These are phyloP conservation scores for Mycogone perniciosa DNA, from an alignment of 2,329 filamentous ascomycete genomes.

Conservation along the genomic window DNA sequence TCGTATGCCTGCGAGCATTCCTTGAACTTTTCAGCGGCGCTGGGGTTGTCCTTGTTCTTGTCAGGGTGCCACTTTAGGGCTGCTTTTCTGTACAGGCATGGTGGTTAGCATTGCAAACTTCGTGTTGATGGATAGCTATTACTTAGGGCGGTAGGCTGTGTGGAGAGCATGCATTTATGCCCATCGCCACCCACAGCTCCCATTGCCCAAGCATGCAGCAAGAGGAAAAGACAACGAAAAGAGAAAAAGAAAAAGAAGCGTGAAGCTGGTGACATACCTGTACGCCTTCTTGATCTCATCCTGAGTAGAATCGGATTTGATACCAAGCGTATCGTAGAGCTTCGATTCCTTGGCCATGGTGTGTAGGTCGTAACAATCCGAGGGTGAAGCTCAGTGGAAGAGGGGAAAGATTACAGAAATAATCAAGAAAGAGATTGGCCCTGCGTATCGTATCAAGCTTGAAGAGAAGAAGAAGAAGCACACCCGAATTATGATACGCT, in stretches of 20 bases:
- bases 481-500: too few species aligned
- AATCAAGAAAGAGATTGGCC: not conserved
- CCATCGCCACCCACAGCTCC: conserved; percentile 9
- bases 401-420: too few species aligned
- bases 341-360: conserved; percentile 92
- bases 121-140: conserved; percentile 3
- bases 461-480: too few species aligned
- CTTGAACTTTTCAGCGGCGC: conserved; percentile 91
- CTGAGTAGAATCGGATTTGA: conserved; percentile 74
- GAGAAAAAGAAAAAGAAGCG: not conserved
- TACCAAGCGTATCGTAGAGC: conserved; percentile 79
- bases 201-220: conserved; percentile 5
- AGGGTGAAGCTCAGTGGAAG: not conserved
- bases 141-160: conserved; percentile 8
- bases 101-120: conserved; percentile 28
- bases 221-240: not conserved
- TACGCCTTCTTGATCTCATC: conserved; percentile 98
- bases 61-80: conserved; percentile 93
- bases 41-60: conserved; percentile 91
- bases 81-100: conserved; percentile 55
- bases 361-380: conserved; percentile 12
- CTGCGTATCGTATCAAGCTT: not conserved
- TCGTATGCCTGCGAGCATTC: conserved; percentile 96
- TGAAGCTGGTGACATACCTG: conserved; percentile 48
- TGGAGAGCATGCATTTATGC: conserved; percentile 2